A percentile compares a stretch with the other conserved stretches of the same genome.
These are phyloP conservation scores for Sechiopsis laciniata DNA, from an alignment of 306 rosid species.

Conservation along the genomic window DNA sequence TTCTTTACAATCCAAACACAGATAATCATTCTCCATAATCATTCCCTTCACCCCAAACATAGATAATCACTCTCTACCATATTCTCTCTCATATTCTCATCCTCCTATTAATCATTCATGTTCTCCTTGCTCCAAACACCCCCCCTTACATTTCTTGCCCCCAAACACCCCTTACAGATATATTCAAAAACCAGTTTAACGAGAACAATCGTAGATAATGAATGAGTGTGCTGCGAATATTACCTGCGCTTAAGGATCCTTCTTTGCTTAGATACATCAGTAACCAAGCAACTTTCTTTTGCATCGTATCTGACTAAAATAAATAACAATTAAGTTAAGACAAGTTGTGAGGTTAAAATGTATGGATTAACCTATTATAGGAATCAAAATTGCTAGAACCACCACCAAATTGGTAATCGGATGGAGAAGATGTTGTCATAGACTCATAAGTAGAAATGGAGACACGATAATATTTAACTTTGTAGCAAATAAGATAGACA, in stretches of 20 bases:
- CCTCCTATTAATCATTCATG: no score
- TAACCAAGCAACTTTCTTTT: conserved; percentile 45
- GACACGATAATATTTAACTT: neutral
- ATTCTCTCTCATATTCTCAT: no score
- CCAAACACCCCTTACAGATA: neutral
- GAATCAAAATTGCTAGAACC: neutral
- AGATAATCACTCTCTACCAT: no score
- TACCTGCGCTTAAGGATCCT: conserved; percentile 91
- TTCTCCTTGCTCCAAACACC: no score
- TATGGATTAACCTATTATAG: neutral
- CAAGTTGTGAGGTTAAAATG: neutral
- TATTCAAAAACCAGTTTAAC: neutral
- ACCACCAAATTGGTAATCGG: neutral
- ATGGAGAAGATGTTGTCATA: neutral
- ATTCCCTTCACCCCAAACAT: no score
- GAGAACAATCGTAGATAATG: conserved; percentile 3
- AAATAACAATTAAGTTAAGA: conserved; percentile 33
- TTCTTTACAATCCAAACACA: no score
- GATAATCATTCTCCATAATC: no score
- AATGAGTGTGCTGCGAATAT: neutral
- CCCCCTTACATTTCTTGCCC: no score
- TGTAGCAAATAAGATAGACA: neutral
- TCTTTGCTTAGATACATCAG: conserved; percentile 66
- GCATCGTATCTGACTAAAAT: conserved; percentile 84
- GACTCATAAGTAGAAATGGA: neutral